Conservation (phyloP, 306 rosid species). For the Acmispon strigosus region DNA sequence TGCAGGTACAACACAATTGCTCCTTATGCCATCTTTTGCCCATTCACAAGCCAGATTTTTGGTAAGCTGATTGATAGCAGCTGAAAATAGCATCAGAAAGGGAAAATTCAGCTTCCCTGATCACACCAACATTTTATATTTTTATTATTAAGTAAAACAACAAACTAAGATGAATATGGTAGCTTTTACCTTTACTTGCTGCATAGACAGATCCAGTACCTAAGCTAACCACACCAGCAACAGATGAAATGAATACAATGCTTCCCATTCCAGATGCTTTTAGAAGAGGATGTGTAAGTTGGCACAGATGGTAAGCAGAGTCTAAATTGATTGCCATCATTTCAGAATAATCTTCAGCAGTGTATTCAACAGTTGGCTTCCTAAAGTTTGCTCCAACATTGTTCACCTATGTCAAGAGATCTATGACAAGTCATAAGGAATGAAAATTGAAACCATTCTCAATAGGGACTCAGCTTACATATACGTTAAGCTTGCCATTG, state of each 20-base stretch:
- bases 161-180: background rate
- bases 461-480: slow-evolving; percentile 39
- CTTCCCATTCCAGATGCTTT: slow-evolving; percentile 74
- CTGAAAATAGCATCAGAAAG: slow-evolving; percentile 37
- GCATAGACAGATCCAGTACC: slow-evolving; percentile 70
- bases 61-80: slow-evolving; percentile 81
- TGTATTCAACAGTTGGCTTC: slow-evolving; percentile 69
- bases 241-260: slow-evolving; percentile 77
- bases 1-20: slow-evolving; percentile 80
- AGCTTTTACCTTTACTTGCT: slow-evolving; percentile 58
- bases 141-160: background rate
- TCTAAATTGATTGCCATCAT: slow-evolving; percentile 63
- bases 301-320: slow-evolving; percentile 60
- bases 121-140: background rate
- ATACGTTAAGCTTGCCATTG: slow-evolving; percentile 56
- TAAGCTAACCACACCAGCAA: slow-evolving; percentile 42
- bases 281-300: slow-evolving; percentile 72
- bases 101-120: background rate
- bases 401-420: slow-evolving; percentile 49
- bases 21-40: slow-evolving; percentile 84
- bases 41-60: slow-evolving; percentile 81
- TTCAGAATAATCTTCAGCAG: slow-evolving; percentile 44
- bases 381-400: slow-evolving; percentile 77
- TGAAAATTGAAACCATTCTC: background rate
- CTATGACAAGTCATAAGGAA: background rate